Conservation (phyloP, 75 land plant species). For the Gnetum montanum region DNA sequence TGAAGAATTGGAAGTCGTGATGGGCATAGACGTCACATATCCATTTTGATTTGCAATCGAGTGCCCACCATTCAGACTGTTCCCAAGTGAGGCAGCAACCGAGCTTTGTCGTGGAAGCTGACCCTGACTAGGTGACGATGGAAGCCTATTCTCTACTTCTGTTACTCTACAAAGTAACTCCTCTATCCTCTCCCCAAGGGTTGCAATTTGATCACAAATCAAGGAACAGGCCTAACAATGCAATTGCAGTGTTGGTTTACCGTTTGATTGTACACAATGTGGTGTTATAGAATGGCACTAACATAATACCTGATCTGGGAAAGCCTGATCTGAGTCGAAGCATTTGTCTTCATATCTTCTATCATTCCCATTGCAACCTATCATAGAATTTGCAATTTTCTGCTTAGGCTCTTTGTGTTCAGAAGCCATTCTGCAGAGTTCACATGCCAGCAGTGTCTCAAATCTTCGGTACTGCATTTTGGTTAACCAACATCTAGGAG, state of each 20-base stretch:
- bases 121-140: neutral
- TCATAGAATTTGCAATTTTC: neutral
- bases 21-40: neutral
- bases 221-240: neutral
- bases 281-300: no score
- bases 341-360: neutral
- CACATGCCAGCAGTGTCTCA: no score
- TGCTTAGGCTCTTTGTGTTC: neutral
- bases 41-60: constrained; percentile 2
- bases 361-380: neutral
- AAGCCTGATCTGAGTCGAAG: neutral
- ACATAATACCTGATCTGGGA: neutral
- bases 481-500: no score
- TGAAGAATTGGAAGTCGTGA: constrained; percentile 3
- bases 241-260: no score
- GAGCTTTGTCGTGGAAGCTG: constrained; percentile 1
- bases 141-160: constrained; percentile 7
- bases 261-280: no score
- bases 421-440: neutral
- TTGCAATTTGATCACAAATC: constrained; percentile 4
- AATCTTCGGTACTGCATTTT: no score
- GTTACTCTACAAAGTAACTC: constrained; percentile 4
- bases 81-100: constrained; percentile 8
- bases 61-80: neutral
- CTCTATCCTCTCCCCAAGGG: constrained; percentile 8